phyloP scores from a whole-genome alignment of 805 yeast species.

The Zygosaccharomyces gambellarensis region DNA sequence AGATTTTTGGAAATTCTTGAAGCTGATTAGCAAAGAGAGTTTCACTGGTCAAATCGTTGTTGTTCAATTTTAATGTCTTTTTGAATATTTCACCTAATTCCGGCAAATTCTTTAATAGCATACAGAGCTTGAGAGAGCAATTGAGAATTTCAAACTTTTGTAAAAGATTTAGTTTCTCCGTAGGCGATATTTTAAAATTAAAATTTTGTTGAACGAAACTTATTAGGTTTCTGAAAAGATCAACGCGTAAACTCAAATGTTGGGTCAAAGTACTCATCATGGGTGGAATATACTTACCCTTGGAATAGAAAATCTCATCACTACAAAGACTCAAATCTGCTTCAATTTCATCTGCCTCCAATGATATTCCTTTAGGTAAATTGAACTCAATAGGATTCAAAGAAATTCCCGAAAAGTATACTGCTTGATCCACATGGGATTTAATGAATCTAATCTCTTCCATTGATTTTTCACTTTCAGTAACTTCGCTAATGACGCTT shows the following conservation, averaged over 20 bases:
- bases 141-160: conserved; percentile 41
- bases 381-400: conserved; percentile 47
- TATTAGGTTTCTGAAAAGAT: conserved; percentile 43
- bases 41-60: conserved; percentile 15
- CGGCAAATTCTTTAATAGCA: conserved; percentile 10
- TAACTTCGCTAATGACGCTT: conserved; percentile 38
- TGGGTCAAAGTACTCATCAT: conserved; percentile 46
- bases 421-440: conserved; percentile 79
- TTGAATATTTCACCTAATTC: conserved; percentile 14
- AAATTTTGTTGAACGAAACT: conserved; percentile 46
- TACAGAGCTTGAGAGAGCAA: conserved; percentile 46
- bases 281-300: conserved; percentile 53
- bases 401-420: conserved; percentile 49
- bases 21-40: conserved; percentile 27
- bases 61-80: conserved; percentile 6
- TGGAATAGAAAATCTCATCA: conserved; percentile 52
- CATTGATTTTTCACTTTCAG: conserved; percentile 23
- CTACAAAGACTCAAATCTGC: conserved; percentile 48
- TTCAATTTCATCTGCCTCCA: conserved; percentile 44
- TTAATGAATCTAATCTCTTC: conserved; percentile 42
- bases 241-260: conserved; percentile 48
- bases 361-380: conserved; percentile 41
- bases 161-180: conserved; percentile 39
- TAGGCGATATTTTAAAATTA: conserved; percentile 32
- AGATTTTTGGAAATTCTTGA: conserved; percentile 23